Percentiles rank a stretch among this genome's conserved stretches.
These are phyloP conservation scores for Metschnikowia gruessii DNA, from an alignment of 805 yeast genomes.

Conservation along the genomic window DNA sequence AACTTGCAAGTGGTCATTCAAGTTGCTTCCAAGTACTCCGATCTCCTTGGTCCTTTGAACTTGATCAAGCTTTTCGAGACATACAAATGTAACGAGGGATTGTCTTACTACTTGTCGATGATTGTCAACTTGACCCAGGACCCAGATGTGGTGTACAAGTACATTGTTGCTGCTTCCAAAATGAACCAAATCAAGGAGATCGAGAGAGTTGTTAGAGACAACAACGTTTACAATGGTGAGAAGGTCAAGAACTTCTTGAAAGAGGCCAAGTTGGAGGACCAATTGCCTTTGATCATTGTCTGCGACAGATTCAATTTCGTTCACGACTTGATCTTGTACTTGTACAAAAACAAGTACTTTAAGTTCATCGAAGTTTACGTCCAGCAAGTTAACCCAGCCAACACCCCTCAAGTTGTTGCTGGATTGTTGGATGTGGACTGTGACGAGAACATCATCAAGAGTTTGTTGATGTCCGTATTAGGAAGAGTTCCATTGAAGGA, in stretches of 20 bases:
- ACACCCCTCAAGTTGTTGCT: slow-evolving; percentile 95
- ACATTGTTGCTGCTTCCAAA: slow-evolving; percentile 90
- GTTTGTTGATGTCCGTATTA: slow-evolving; percentile 74
- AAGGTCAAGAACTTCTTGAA: slow-evolving; percentile 96
- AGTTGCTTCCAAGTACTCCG: slow-evolving; percentile 95
- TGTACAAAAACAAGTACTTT: slow-evolving; percentile 94
- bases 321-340: slow-evolving; percentile 88
- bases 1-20: slow-evolving; percentile 92
- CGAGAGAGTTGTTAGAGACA: slow-evolving; percentile 93
- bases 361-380: slow-evolving; percentile 97
- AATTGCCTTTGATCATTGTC: slow-evolving; percentile 91
- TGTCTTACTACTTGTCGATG: slow-evolving; percentile 88
- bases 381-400: slow-evolving; percentile 94
- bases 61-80: slow-evolving; percentile 92
- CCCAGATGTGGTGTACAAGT: slow-evolving; percentile 92
- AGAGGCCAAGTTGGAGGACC: slow-evolving; percentile 91
- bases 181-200: slow-evolving; percentile 90
- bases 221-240: slow-evolving; percentile 92
- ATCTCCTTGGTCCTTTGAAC: slow-evolving; percentile 80
- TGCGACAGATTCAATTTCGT: slow-evolving; percentile 90
- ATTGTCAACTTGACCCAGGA: slow-evolving; percentile 93
- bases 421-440: slow-evolving; percentile 96
- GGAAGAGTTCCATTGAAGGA: slow-evolving; percentile 94
- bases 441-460: slow-evolving; percentile 84
- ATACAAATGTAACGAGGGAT: slow-evolving; percentile 87